Conservation (phyloP, 352 stramenopile genomes). For the Phytophthora sojae region DNA sequence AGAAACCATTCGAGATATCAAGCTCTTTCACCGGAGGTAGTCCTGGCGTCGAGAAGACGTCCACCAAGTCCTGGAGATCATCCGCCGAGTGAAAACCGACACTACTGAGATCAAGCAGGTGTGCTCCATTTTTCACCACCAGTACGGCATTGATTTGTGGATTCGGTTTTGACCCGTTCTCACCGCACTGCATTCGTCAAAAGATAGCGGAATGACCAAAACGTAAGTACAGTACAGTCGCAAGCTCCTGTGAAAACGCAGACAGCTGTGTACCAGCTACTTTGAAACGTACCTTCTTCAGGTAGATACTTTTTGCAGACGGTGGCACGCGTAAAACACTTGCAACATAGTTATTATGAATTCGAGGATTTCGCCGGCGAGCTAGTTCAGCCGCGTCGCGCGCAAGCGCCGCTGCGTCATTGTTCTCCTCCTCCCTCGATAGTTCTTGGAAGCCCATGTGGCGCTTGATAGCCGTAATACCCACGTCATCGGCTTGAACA, state of each 20-base stretch:
- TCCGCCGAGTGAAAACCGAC: conserved; percentile 63
- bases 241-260: neutral
- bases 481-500: conserved; percentile 41
- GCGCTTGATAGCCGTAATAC: conserved; percentile 72
- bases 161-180: conserved; percentile 47
- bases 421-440: conserved; percentile 26
- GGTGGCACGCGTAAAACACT: conserved; percentile 1
- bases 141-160: conserved; percentile 52
- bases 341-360: neutral
- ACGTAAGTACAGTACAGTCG: neutral
- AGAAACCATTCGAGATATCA: conserved; percentile 70
- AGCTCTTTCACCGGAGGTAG: conserved; percentile 53
- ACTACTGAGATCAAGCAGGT: conserved; percentile 56
- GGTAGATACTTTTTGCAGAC: conserved; percentile 48
- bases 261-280: neutral
- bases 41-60: conserved; percentile 45
- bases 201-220: neutral
- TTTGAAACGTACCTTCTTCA: conserved; percentile 39
- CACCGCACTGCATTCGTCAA: conserved; percentile 45
- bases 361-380: conserved; percentile 5
- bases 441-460: conserved; percentile 63
- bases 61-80: conserved; percentile 59
- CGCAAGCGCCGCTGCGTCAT: conserved; percentile 22
- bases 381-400: conserved; percentile 44
- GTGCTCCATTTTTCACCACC: conserved; percentile 39